Conservation (phyloP, 2,329 filamentous ascomycete species). For the Diplocarpon mali region DNA sequence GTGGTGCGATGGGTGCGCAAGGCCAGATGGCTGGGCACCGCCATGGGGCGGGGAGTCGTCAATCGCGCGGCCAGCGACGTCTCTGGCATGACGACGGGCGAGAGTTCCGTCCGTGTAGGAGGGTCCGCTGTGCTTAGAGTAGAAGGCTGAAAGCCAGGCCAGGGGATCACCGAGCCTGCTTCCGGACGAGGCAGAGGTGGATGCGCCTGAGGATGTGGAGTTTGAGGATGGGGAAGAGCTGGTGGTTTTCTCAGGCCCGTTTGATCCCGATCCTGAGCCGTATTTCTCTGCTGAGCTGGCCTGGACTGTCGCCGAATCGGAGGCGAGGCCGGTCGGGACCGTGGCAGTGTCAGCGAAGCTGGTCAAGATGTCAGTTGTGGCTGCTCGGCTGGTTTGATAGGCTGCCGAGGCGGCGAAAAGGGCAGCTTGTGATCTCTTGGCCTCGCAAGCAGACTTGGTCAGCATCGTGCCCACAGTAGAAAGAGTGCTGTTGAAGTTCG, state of each 20-base stretch:
- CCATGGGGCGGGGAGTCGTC: background rate
- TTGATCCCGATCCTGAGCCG: no score
- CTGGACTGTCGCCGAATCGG: background rate
- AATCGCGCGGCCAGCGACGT: slow-evolving; percentile 5
- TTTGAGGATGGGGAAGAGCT: background rate
- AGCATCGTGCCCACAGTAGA: no score
- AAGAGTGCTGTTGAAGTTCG: slow-evolving; percentile 8
- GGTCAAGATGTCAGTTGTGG: background rate
- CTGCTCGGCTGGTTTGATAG: background rate
- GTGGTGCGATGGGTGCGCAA: background rate
- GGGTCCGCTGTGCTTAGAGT: slow-evolving; percentile 9
- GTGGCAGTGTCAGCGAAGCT: slow-evolving; percentile 6
- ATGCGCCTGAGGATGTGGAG: background rate
- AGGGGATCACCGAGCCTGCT: slow-evolving; percentile 16
- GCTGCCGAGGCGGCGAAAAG: slow-evolving; percentile 3
- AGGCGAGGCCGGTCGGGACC: slow-evolving; percentile 2
- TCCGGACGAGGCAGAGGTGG: slow-evolving; percentile 7
- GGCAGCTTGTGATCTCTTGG: slow-evolving; percentile 5
- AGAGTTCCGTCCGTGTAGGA: slow-evolving; percentile 8
- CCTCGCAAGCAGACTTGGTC: slow-evolving; percentile 14
- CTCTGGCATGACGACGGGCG: slow-evolving; percentile 15
- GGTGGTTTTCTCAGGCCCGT: no score
- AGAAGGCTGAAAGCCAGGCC: slow-evolving; percentile 17
- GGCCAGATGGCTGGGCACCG: background rate
- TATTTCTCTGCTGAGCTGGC: no score